A percentile compares a stretch with the other conserved stretches of the same genome.
These are phyloP conservation scores for Colletotrichum sp. DNA, from an alignment of 2,329 filamentous ascomycete genomes.

Conservation along the genomic window DNA sequence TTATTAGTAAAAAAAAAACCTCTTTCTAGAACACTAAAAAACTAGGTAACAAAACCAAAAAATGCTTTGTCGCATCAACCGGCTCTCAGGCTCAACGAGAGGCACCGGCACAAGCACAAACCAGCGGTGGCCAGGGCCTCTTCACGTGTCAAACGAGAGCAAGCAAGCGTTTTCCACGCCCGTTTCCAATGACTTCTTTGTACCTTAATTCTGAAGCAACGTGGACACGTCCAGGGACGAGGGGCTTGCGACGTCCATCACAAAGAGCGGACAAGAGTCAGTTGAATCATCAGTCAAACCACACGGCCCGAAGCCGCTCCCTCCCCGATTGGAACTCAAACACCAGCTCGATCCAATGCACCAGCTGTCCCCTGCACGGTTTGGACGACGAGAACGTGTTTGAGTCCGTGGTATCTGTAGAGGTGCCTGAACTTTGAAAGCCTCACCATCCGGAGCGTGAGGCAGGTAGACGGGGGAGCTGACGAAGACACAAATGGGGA, in stretches of 20 bases:
- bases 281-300: slow-evolving; percentile 18
- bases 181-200: slow-evolving; percentile 5
- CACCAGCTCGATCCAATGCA: slow-evolving; percentile 17
- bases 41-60: too few species aligned
- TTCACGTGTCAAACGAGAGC: slow-evolving; percentile 12
- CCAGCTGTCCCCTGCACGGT: background rate
- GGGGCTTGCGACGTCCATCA: background rate
- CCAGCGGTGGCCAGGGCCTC: background rate
- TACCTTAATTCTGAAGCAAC: slow-evolving; percentile 9
- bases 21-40: too few species aligned
- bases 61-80: background rate
- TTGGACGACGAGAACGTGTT: slow-evolving; percentile 11
- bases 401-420: background rate
- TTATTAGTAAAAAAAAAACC: background rate
- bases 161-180: background rate
- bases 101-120: background rate
- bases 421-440: background rate
- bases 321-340: slow-evolving; percentile 17
- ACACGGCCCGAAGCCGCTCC: slow-evolving; percentile 17
- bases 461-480: background rate
- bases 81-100: background rate
- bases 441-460: background rate
- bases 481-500: background rate
- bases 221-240: background rate
- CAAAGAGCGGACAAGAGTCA: slow-evolving; percentile 6